phyloP scores from a whole-genome alignment of 495 filamentous ascomycete genomes.

The Lasiosphaeris hirsuta region DNA sequence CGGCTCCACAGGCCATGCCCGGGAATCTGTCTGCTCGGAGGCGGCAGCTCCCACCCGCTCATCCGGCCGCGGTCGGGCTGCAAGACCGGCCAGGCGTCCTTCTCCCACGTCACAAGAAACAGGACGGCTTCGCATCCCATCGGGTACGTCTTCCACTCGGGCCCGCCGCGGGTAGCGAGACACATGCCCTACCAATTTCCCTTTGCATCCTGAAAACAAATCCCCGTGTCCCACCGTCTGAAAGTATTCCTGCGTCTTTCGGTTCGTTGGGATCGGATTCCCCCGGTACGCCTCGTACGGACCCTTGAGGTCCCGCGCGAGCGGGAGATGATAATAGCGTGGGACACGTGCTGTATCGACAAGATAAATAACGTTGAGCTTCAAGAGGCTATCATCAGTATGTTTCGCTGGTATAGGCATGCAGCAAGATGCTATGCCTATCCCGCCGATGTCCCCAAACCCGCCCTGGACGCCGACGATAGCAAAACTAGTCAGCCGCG shows the following conservation, averaged over 20 bases:
- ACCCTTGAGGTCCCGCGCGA: constrained; percentile 39
- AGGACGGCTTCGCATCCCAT: constrained; percentile 59
- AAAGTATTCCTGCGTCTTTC: constrained; percentile 45
- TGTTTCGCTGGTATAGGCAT: no score
- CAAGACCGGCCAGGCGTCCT: constrained; percentile 41
- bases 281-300: constrained; percentile 48
- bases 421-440: no score
- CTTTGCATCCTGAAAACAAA: constrained; percentile 45
- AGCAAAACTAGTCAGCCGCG: no score
- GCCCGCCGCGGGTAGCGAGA: constrained; percentile 44
- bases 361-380: no score
- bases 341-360: no score
- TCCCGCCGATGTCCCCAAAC: no score
- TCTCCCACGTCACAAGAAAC: constrained; percentile 47
- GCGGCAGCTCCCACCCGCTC: constrained; percentile 39
- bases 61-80: constrained; percentile 41
- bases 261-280: constrained; percentile 52
- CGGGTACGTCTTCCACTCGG: constrained; percentile 40
- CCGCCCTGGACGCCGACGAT: no score
- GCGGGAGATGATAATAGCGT: constrained; percentile 48
- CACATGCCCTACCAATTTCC: constrained; percentile 55
- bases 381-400: no score
- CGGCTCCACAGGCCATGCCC: constrained; percentile 38
- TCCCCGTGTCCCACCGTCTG: constrained; percentile 50
- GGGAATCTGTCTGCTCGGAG: constrained; percentile 23